Percentiles rank a stretch among this genome's conserved stretches.
phyloP scores from a whole-genome alignment of 2,329 filamentous ascomycete species.

The Tolypocladium ovalisporum region DNA sequence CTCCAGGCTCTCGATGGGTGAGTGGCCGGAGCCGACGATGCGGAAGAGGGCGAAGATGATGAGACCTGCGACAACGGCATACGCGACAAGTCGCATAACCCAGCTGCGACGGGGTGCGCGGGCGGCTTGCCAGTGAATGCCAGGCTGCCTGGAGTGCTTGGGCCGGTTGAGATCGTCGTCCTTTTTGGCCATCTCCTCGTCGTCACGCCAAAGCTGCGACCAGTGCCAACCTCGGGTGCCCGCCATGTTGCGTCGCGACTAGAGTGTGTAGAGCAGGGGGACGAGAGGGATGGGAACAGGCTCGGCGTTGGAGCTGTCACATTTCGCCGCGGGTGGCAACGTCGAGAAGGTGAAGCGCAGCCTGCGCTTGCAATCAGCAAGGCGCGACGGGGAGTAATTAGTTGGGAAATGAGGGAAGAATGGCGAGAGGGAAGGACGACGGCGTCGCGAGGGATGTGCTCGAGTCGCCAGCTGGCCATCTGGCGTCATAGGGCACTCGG shows the following conservation, averaged over 20 bases:
- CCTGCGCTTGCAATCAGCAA: not conserved
- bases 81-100: constrained; percentile 40
- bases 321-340: not conserved
- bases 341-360: not conserved
- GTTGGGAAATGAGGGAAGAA: not conserved
- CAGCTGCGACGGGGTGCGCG: constrained; percentile 38
- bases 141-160: constrained; percentile 8
- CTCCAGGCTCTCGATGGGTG: not conserved
- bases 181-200: constrained; percentile 49
- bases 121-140: constrained; percentile 27
- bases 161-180: constrained; percentile 39
- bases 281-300: not conserved
- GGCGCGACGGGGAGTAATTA: not conserved
- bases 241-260: constrained; percentile 1
- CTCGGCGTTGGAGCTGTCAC: not conserved
- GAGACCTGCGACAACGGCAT: constrained; percentile 32
- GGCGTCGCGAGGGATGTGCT: not conserved
- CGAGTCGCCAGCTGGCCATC: not conserved
- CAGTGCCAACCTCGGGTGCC: constrained; percentile 1
- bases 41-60: constrained; percentile 38
- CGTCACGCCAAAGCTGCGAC: constrained; percentile 30
- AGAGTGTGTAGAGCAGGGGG: not conserved
- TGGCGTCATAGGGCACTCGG: not conserved
- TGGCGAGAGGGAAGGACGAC: not conserved
- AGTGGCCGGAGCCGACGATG: constrained; percentile 13